Evolutionary conservation across 208 protist species (phyloP).

Genomic region (Strigomonas oncopelti): DNA sequence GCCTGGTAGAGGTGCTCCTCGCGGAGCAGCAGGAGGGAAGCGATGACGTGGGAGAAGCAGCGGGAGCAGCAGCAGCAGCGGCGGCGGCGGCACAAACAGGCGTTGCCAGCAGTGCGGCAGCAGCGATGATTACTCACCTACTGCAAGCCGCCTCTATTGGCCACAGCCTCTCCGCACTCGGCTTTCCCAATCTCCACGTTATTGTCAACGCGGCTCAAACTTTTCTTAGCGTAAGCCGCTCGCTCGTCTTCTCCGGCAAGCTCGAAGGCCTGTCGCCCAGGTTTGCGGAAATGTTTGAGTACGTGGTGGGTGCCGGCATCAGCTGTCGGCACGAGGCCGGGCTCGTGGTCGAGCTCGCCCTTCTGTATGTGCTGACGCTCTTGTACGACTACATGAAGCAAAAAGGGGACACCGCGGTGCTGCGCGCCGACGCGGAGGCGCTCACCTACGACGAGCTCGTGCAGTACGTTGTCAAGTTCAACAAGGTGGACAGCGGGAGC

Average conservation of each 20-base stretch:
- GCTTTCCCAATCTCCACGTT: constrained; percentile 46
- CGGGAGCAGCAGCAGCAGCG: neutral
- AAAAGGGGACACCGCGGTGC: constrained; percentile 21
- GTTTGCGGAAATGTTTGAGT: constrained; percentile 28
- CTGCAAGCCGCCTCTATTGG: constrained; percentile 30
- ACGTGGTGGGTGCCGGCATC: constrained; percentile 18
- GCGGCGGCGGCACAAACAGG: constrained; percentile 5
- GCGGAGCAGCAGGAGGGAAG: constrained; percentile 11
- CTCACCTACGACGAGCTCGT: neutral
- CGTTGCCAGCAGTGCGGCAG: constrained; percentile 17
- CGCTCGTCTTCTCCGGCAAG: constrained; percentile 33
- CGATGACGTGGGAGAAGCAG: neutral
- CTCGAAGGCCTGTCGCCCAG: constrained; percentile 18
- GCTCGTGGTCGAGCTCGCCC: constrained; percentile 11
- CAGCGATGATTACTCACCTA: constrained; percentile 4
- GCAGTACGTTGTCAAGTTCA: constrained; percentile 8
- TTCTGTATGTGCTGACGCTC: constrained; percentile 26
- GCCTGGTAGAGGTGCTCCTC: constrained; percentile 31
- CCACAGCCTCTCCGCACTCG: constrained; percentile 23
- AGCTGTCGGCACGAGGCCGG: constrained; percentile 32
- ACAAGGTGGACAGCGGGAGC: constrained; percentile 36
- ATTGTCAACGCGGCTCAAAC: constrained; percentile 58
- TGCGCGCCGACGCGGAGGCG: neutral
- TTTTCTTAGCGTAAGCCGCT: constrained; percentile 43
- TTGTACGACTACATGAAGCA: constrained; percentile 28